These are phyloP conservation scores for Thalassiosira hispida DNA, from an alignment of 352 stramenopile genomes.

Conservation along the genomic window DNA sequence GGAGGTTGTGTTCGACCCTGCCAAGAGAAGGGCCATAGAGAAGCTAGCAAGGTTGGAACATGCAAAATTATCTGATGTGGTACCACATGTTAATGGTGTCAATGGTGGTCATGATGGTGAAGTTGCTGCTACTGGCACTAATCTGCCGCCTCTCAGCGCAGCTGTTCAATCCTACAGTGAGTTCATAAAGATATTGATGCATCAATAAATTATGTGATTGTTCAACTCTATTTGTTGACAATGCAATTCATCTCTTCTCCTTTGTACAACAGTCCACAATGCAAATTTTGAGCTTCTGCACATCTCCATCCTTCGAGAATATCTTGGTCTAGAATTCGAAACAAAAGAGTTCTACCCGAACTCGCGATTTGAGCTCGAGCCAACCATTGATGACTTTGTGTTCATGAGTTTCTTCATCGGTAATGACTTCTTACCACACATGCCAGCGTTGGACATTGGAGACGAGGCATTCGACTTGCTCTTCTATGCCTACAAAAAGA, in stretches of 20 bases:
- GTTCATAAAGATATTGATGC: conserved; percentile 18
- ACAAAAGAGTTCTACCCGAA: conserved; percentile 66
- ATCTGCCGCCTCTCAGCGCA: conserved; percentile 68
- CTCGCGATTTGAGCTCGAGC: conserved; percentile 90
- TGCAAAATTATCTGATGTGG: conserved; percentile 5
- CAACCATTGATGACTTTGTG: conserved; percentile 98
- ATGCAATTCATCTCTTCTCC: background rate
- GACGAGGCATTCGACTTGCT: conserved; percentile 97
- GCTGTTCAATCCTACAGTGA: conserved; percentile 86
- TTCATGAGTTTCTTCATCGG: conserved; percentile 98
- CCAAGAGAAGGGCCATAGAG: conserved; percentile 35
- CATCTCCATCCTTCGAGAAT: conserved; percentile 93
- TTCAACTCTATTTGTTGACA: no score
- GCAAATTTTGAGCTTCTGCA: conserved; percentile 94
- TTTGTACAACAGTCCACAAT: conserved; percentile 66
- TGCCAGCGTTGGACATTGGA: conserved; percentile 97
- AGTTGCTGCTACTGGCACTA: conserved; percentile 2
- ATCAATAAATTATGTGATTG: no score
- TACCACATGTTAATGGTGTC: background rate
- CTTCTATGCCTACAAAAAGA: conserved; percentile 90
- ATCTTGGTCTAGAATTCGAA: conserved; percentile 93
- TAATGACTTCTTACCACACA: conserved; percentile 99
- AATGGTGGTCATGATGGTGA: conserved; percentile 11
- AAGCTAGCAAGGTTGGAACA: conserved; percentile 41
- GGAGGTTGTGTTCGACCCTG: conserved; percentile 88